These are phyloP conservation scores for Viola odorata DNA, from an alignment of 345 rosid genomes.

Conservation along the genomic window DNA sequence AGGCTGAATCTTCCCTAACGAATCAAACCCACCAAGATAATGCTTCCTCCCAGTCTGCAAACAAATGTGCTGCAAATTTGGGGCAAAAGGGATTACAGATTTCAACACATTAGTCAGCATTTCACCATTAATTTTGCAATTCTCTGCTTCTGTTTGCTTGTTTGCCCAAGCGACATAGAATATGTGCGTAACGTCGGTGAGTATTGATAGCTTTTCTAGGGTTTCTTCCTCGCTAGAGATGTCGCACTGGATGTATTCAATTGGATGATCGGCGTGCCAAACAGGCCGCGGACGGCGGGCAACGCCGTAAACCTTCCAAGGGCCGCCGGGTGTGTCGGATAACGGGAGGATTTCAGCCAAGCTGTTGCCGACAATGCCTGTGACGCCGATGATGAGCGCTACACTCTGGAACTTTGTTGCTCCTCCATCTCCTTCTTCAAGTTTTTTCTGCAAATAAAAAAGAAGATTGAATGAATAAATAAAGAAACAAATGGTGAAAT, in stretches of 20 bases:
- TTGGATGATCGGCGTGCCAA: slow-evolving; percentile 61
- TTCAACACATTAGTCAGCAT: slow-evolving; percentile 63
- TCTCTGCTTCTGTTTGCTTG: slow-evolving; percentile 45
- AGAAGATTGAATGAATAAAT: neutral
- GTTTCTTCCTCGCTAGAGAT: slow-evolving; percentile 38
- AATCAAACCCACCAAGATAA: slow-evolving; percentile 43
- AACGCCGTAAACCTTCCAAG: slow-evolving; percentile 88
- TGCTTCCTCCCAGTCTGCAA: slow-evolving; percentile 69
- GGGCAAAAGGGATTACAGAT: slow-evolving; percentile 50
- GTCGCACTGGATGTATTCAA: slow-evolving; percentile 81
- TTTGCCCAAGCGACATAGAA: slow-evolving; percentile 64
- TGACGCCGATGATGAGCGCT: slow-evolving; percentile 65
- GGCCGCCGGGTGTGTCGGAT: slow-evolving; percentile 83
- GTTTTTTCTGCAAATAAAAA: slow-evolving; percentile 42
- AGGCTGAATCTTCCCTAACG: slow-evolving; percentile 1
- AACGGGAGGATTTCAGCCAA: slow-evolving; percentile 78
- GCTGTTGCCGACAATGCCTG: slow-evolving; percentile 82
- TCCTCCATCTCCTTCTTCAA: slow-evolving; percentile 40
- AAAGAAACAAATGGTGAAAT: neutral
- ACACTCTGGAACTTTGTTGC: slow-evolving; percentile 48
- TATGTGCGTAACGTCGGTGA: slow-evolving; percentile 59
- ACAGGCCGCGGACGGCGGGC: slow-evolving; percentile 72
- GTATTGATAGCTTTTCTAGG: slow-evolving; percentile 43
- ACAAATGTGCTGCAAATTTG: slow-evolving; percentile 60
- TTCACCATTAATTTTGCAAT: slow-evolving; percentile 43